Percentiles rank a stretch among this genome's conserved stretches.
These are phyloP conservation scores for Globisporangium rhizosaccharum DNA, from an alignment of 352 stramenopile species.

Conservation along the genomic window DNA sequence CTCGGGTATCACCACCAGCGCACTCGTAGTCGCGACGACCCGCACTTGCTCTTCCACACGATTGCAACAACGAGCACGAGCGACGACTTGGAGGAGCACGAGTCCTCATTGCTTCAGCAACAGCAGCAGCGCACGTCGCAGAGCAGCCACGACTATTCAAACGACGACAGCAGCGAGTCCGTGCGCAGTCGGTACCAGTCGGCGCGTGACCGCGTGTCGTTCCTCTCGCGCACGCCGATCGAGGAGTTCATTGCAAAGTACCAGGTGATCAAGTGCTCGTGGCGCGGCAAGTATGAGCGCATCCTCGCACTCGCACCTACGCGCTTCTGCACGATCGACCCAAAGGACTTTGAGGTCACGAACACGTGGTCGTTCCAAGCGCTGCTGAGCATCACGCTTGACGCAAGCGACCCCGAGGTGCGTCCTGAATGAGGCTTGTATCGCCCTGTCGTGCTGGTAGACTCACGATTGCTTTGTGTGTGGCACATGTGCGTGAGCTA, in stretches of 20 bases:
- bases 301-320: slow-evolving; percentile 76
- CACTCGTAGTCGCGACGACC: slow-evolving; percentile 8
- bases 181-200: slow-evolving; percentile 13
- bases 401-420: slow-evolving; percentile 40
- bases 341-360: slow-evolving; percentile 82
- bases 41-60: slow-evolving; percentile 2
- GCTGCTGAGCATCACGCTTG: slow-evolving; percentile 51
- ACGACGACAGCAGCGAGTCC: slow-evolving; percentile 8
- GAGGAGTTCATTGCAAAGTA: slow-evolving; percentile 85
- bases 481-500: neutral
- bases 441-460: neutral
- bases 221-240: slow-evolving; percentile 41
- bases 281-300: slow-evolving; percentile 84
- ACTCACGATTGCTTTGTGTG: neutral
- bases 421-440: neutral
- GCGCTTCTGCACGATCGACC: slow-evolving; percentile 83
- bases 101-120: neutral
- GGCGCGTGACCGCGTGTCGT: slow-evolving; percentile 26
- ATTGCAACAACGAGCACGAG: slow-evolving; percentile 2
- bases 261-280: slow-evolving; percentile 79
- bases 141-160: slow-evolving; percentile 3
- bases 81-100: slow-evolving; percentile 5
- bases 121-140: slow-evolving; percentile 2
- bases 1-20: slow-evolving; percentile 7
- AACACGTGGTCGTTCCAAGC: slow-evolving; percentile 78